Evolutionary conservation across 2,329 filamentous ascomycete species (phyloP), one percentile per base, ranked within the genome.

Genomic region (Paracorniculantispora psalliotae): DNA sequence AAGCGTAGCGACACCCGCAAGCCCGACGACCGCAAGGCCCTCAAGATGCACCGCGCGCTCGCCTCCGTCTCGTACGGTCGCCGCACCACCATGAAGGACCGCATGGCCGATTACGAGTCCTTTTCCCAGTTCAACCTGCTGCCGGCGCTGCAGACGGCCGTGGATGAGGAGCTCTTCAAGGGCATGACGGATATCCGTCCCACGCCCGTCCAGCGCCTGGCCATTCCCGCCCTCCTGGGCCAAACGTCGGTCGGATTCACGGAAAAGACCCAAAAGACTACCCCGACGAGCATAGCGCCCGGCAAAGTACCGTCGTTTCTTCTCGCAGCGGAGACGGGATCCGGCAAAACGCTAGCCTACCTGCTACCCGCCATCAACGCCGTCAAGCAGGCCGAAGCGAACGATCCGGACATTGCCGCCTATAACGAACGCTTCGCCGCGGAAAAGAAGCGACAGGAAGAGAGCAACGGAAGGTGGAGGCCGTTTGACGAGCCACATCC

Each of bases 301-400:
- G 39, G 19, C 6, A 58, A 30, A 8, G 47, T 58, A 8, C 48
- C 56, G n/a, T 73, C 73, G 1, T 97, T 91, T 69, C 80, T 99
- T 13, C 80, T 99, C 52, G 94, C 94, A 4, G 94, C 94, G 12
- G 94, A 99, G 78, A 99, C 94, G 0, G 94, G 94, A 13, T 97
- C 94, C 0, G 94, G 94, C 61, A 99, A 99, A 78, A 99, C 94
- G 1, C 78, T 99, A 62, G 91, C 94, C 9, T 99, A 99, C 69
- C 78, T 97, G 5, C 75, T 97, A 5, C 96, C 94, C 0, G 82
- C 88, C 17, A 79, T 99, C 55, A 86, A 99, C 73, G 89, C 90
- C 9, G 74, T 99, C 67, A 99, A 99, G 75, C 77, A 84, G 35
- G 86, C 85, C 6, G 90, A 93, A 68, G 78, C 79, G 0, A 72